A percentile compares a stretch with the other conserved stretches of the same genome.
Conservation (phyloP, 805 yeast genomes). For the Ogataea salicorniae region DNA sequence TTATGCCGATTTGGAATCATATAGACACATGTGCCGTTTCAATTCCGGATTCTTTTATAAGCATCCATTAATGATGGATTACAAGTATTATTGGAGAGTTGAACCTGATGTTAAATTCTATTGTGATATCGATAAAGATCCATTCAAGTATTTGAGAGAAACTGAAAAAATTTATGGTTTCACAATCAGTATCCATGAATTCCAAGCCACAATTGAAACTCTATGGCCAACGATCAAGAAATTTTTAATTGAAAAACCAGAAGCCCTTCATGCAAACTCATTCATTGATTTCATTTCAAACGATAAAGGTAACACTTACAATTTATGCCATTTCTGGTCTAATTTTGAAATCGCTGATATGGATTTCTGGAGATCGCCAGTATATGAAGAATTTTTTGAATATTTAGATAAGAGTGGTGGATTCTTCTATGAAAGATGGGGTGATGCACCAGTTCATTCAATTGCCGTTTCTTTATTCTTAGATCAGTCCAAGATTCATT, state of each 20-base stretch:
- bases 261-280: slow-evolving; percentile 40
- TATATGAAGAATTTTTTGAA: slow-evolving; percentile 57
- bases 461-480: slow-evolving; percentile 63
- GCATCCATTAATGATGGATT: slow-evolving; percentile 52
- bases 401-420: slow-evolving; percentile 67
- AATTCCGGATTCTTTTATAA: slow-evolving; percentile 51
- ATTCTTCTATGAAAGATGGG: slow-evolving; percentile 86
- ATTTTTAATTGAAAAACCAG: slow-evolving; percentile 39
- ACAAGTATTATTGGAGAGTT: slow-evolving; percentile 71
- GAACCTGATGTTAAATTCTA: slow-evolving; percentile 61
- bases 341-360: slow-evolving; percentile 73
- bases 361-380: slow-evolving; percentile 56
- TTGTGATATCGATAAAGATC: slow-evolving; percentile 62
- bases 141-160: slow-evolving; percentile 53
- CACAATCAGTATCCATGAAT: slow-evolving; percentile 61
- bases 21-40: slow-evolving; percentile 45
- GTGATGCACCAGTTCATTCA: slow-evolving; percentile 90
- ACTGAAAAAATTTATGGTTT: slow-evolving; percentile 61
- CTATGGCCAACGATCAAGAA: slow-evolving; percentile 54
- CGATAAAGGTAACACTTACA: slow-evolving; percentile 61
- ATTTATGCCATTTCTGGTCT: slow-evolving; percentile 79
- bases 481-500: slow-evolving; percentile 54
- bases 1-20: slow-evolving; percentile 37
- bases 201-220: slow-evolving; percentile 47
- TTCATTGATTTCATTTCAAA: slow-evolving; percentile 58